phyloP scores from a whole-genome alignment of 73 alveolate genomes.

The Tetrahymena malaccensis region DNA sequence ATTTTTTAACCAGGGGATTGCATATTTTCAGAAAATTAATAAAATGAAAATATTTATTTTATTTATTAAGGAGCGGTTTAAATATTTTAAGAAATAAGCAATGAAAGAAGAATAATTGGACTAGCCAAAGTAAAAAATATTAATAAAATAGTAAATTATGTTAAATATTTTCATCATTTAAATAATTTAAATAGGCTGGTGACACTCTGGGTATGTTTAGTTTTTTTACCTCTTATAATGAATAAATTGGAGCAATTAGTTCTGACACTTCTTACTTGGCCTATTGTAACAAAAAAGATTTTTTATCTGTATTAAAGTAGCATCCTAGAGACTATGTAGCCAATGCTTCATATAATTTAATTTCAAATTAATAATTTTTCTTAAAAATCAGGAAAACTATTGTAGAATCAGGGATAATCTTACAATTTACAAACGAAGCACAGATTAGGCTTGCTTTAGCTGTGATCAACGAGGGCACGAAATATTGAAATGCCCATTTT shows the following conservation, averaged over 20 bases:
- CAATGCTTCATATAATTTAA: background rate
- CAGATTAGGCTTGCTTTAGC: background rate
- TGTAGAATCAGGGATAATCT: background rate
- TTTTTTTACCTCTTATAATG: background rate
- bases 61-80: background rate
- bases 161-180: background rate
- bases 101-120: background rate
- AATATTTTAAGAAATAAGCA: background rate
- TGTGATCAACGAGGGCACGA: background rate
- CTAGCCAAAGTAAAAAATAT: background rate
- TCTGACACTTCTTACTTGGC: background rate
- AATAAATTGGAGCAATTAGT: background rate
- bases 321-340: background rate
- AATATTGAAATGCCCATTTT: background rate
- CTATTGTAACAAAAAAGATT: background rate
- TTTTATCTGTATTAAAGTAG: background rate
- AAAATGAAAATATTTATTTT: background rate
- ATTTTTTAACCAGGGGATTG: background rate
- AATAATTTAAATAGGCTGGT: background rate
- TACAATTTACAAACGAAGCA: background rate
- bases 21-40: background rate
- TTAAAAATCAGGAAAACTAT: background rate
- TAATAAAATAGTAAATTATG: background rate
- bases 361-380: background rate
- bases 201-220: background rate